Evolutionary conservation across 306 rosid genomes (phyloP), one percentile per base, ranked within the genome.

Genomic region (Quercus alba): DNA sequence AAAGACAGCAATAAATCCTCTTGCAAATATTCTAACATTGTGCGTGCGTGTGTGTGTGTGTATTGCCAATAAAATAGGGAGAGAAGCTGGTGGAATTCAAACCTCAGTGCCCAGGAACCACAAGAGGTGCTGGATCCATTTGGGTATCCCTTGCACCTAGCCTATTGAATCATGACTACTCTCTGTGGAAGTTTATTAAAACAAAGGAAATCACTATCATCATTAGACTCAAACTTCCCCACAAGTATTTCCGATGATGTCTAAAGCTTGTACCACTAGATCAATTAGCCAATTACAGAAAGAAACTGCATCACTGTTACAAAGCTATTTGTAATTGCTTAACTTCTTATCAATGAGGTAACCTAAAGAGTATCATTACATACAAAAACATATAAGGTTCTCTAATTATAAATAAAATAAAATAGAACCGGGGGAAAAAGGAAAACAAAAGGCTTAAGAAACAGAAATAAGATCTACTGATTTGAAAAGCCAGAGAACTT

Each of bases 401-500:
- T 67, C 54, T 72, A 21, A 38, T 56, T 28, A 15, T 3, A 41
- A 44, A 52, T 19, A 23, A 11, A n/a, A 56, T 33, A 57, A 23
- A 19, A 38, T n/a, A 35, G 21, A 67, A 26, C 25, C 0, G 5
- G 69, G 25, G 44, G 46, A 5, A 66, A 33, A n/a, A 20, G 20
- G 26, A 25, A 74, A 14, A 8, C 9, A 26, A 38, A 6, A 55
- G 64, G 9, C 5, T 17, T 8, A n/a, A 31, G 20, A 9, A 51
- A 21, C 54, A 11, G 44, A 59, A 69, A 81, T 72, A 68, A 56
- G 58, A 81, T 68, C 81, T 71, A 83, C 82, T 72, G 75, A 86
- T 63, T 85, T 83, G 72, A 78, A 81, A 80, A 80, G 85, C 84
- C 81, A 82, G 80, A 56, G 54, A 87, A 82, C 71, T 80, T 72